A percentile compares a stretch with the other conserved stretches of the same genome.
Conservation (phyloP, 306 rosid genomes). For the Potentilla sterilis region DNA sequence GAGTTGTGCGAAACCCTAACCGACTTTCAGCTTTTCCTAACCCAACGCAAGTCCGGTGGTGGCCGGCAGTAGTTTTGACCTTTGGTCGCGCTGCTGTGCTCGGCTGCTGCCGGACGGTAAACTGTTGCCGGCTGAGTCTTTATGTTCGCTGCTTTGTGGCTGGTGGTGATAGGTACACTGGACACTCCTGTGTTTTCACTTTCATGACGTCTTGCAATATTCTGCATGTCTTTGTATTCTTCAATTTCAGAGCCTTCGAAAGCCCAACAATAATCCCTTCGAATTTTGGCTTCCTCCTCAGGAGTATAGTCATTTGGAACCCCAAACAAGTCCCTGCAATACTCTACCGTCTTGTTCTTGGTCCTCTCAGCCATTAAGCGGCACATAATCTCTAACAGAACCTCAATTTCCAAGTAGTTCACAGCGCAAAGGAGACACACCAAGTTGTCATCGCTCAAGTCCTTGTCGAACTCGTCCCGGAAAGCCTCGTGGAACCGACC, state of each 20-base stretch:
- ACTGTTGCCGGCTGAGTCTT: no score
- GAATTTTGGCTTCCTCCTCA: not conserved
- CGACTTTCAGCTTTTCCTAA: no score
- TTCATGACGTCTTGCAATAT: not conserved
- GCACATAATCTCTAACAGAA: not conserved
- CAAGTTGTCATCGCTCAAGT: not conserved
- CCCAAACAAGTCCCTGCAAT: not conserved
- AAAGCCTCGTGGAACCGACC: not conserved
- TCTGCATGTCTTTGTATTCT: not conserved
- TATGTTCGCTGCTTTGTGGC: no score
- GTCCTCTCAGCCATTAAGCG: not conserved
- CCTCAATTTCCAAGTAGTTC: not conserved
- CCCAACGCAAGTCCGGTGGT: no score
- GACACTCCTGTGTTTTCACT: not conserved
- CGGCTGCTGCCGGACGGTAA: no score
- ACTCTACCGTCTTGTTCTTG: not conserved
- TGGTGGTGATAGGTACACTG: no score
- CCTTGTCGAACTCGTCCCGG: not conserved
- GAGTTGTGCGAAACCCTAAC: no score
- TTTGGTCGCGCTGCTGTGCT: no score
- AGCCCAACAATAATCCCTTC: not conserved
- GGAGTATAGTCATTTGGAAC: not conserved
- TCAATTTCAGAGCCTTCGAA: conserved; percentile 4
- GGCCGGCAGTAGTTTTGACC: no score
- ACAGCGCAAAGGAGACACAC: not conserved